A percentile compares a stretch with the other conserved stretches of the same genome.
Conservation (phyloP, 192 early-diverging fungal species). For the Borealophlyctis nickersoniae region DNA sequence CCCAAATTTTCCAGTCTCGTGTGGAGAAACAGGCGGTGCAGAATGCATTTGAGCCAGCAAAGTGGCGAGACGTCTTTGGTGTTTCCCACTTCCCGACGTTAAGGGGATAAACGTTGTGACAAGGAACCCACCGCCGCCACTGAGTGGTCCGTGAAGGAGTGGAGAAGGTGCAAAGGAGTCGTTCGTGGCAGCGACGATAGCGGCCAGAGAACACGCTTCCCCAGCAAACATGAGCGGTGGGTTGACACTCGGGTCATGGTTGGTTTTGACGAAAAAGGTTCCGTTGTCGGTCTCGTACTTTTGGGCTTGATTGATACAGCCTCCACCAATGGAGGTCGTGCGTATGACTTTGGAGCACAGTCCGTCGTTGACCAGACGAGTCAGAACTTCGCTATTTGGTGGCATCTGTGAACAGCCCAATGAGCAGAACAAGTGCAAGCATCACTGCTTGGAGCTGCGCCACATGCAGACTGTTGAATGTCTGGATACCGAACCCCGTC, state of each 20-base stretch:
- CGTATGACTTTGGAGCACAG: no score
- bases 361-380: no score
- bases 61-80: not conserved
- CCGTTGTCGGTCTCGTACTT: not conserved
- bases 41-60: not conserved
- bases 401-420: no score
- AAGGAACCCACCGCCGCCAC: not conserved
- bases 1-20: slow-evolving; percentile 2
- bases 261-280: not conserved
- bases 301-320: not conserved
- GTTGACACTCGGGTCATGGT: not conserved
- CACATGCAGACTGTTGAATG: no score
- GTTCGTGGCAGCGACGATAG: not conserved
- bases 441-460: no score
- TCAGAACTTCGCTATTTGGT: no score
- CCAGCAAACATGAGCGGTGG: not conserved
- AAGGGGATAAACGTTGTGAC: not conserved
- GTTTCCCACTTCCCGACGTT: not conserved
- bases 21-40: not conserved
- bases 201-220: not conserved
- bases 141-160: not conserved
- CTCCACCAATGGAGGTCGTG: slow-evolving; percentile 3
- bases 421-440: no score
- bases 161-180: not conserved
- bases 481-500: no score